Evolutionary conservation across 2,329 filamentous ascomycete genomes (phyloP).

Genomic region (Alternaria dauci): DNA sequence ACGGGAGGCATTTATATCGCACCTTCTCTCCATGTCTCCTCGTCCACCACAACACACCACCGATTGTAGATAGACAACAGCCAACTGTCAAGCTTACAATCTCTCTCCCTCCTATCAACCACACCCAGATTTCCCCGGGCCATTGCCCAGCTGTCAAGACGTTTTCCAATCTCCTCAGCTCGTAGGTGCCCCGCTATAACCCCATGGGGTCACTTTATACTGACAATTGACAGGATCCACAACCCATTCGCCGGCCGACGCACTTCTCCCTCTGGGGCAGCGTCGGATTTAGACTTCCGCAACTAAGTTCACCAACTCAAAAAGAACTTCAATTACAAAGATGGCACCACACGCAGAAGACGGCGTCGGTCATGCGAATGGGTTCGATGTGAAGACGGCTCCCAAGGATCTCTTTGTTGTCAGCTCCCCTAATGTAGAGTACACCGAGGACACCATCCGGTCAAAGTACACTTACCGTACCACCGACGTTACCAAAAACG

Average conservation of each 20-base stretch:
- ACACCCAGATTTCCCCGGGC: constrained; percentile 44
- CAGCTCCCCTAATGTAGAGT: constrained; percentile 89
- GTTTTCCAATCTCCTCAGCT: constrained; percentile 99
- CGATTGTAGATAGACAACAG: constrained; percentile 16
- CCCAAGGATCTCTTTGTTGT: constrained; percentile 79
- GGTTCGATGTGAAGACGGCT: constrained; percentile 55
- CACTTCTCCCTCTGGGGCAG: constrained; percentile 85
- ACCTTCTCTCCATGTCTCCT: constrained; percentile 11
- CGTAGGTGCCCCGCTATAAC: constrained; percentile 67
- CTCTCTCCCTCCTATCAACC: constrained; percentile 19
- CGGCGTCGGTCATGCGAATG: constrained; percentile 63
- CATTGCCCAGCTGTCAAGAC: constrained; percentile 77
- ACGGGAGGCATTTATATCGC: constrained; percentile 31
- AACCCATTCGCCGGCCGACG: constrained; percentile 97
- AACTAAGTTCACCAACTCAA: constrained; percentile 46
- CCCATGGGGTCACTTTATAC: constrained; percentile 18
- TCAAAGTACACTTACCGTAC: constrained; percentile 98
- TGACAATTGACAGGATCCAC: constrained; percentile 71
- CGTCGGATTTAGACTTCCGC: constrained; percentile 66
- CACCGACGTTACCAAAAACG: constrained; percentile 77
- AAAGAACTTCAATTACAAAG: constrained; percentile 46
- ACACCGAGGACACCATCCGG: constrained; percentile 86
- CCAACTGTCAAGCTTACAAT: constrained; percentile 15
- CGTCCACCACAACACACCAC: constrained; percentile 15
- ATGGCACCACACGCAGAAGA: constrained; percentile 96